Conservation (phyloP, 2,329 filamentous ascomycete species). For the Penicillium sp. region DNA sequence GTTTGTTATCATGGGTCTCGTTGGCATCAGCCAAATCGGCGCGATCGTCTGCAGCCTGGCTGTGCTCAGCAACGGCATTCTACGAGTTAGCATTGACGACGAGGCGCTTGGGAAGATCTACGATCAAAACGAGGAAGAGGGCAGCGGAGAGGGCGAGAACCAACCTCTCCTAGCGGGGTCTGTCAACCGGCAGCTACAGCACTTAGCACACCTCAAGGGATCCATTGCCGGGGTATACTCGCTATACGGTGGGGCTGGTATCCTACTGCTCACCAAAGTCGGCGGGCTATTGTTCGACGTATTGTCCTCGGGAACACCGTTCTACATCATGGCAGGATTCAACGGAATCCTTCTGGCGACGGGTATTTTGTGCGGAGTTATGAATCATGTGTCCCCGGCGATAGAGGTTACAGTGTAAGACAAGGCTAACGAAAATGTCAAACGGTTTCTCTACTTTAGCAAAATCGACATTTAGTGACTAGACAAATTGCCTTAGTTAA, state of each 20-base stretch:
- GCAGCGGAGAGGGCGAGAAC: slow-evolving; percentile 22
- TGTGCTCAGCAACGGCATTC: slow-evolving; percentile 73
- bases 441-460: neutral
- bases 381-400: slow-evolving; percentile 19
- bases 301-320: slow-evolving; percentile 70
- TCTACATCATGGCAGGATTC: slow-evolving; percentile 90
- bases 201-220: slow-evolving; percentile 68
- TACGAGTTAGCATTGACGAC: slow-evolving; percentile 41
- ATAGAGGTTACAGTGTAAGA: slow-evolving; percentile 2
- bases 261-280: slow-evolving; percentile 83
- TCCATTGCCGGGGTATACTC: slow-evolving; percentile 94
- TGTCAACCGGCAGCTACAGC: slow-evolving; percentile 24
- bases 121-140: slow-evolving; percentile 10
- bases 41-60: slow-evolving; percentile 95
- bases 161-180: slow-evolving; percentile 29
- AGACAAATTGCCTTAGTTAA: too few relatives aligned
- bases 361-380: slow-evolving; percentile 29
- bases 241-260: slow-evolving; percentile 82
- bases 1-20: slow-evolving; percentile 70
- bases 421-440: neutral
- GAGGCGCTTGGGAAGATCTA: slow-evolving; percentile 16
- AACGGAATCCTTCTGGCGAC: slow-evolving; percentile 64
- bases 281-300: slow-evolving; percentile 82
- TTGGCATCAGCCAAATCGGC: slow-evolving; percentile 92
- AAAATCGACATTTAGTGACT: too few relatives aligned